phyloP scores from a whole-genome alignment of 306 rosid genomes.

The Quercus mongolica region DNA sequence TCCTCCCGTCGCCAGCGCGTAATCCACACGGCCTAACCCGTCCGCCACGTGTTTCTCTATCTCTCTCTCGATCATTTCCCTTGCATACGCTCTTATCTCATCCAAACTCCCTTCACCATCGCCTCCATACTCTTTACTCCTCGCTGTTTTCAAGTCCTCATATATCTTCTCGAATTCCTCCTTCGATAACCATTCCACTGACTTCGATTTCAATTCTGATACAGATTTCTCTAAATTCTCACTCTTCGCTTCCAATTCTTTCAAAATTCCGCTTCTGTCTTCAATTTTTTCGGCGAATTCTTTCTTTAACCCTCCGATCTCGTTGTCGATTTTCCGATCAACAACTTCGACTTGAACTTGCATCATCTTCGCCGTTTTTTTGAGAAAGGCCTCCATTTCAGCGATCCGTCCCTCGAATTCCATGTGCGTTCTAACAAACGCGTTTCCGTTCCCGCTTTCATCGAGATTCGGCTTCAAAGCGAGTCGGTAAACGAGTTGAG shows the following conservation, averaged over 20 bases:
- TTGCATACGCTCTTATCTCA: slow-evolving; percentile 71
- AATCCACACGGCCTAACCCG: slow-evolving; percentile 86
- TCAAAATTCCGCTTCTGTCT: slow-evolving; percentile 47
- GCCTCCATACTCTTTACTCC: slow-evolving; percentile 28
- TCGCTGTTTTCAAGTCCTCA: slow-evolving; percentile 45
- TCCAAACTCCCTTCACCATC: slow-evolving; percentile 47
- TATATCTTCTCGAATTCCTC: slow-evolving; percentile 68
- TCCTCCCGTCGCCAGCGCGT: slow-evolving; percentile 70
- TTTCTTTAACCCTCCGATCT: slow-evolving; percentile 59
- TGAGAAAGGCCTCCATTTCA: slow-evolving; percentile 61
- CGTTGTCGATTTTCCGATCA: slow-evolving; percentile 66
- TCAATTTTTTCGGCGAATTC: slow-evolving; percentile 55
- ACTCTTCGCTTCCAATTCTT: slow-evolving; percentile 47
- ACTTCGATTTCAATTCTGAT: slow-evolving; percentile 53
- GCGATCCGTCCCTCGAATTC: slow-evolving; percentile 79
- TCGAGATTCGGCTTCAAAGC: slow-evolving; percentile 28
- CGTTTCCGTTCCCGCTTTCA: neutral
- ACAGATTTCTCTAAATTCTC: slow-evolving; percentile 57
- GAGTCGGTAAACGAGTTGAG: slow-evolving; percentile 51
- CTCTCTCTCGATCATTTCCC: slow-evolving; percentile 63
- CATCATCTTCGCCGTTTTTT: slow-evolving; percentile 58
- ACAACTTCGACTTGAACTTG: slow-evolving; percentile 83
- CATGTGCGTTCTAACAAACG: slow-evolving; percentile 18
- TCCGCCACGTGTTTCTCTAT: slow-evolving; percentile 89
- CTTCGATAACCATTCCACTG: slow-evolving; percentile 59